Base-by-base conservation (phyloP, 1,139 yeast species). In the Geotrichum fermentans region DNA sequence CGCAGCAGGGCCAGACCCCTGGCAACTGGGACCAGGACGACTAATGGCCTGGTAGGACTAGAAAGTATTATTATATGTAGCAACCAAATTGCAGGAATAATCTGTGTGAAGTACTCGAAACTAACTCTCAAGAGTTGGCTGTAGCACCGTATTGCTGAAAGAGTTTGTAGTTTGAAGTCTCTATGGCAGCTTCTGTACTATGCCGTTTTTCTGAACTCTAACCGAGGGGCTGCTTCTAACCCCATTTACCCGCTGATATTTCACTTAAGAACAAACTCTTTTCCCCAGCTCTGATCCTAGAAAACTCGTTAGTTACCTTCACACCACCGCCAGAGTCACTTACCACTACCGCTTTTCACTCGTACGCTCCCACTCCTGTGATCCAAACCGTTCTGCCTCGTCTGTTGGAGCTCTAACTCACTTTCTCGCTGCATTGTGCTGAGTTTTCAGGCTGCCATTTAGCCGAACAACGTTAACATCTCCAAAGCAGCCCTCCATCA, bases 1-100 rank as follows among this genome's bases (percentile, higher is more conserved):
- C 97, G 47, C 77, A 81, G 60, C 95, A 86, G 64, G 47, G 49
- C 28, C 85, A 82, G 58, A 81, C 83, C 66, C 92, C 94, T 40
- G 96, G 96, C 52, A 90, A 90, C 73, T 90, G 98, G 98, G 98
- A 90, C 66, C 95, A 84, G 70, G 97, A 79, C 53, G 96, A 89
- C 70, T 88, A 72, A 59, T 10, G 11, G 10, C 21, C 17, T n/a
- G 32, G 11, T 8, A 7, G 18, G 28, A 37, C n/a, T 17, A 21
- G 3, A 22, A 7, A 28, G 34, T 24, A 14, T 30, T 11, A 6
- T 30, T 5, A 30, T 30, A 14, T 8, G 11, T 26, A 26, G 30
- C 30, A 8, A 26, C 30, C 13, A 26, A 8, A 30, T 30, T 30
- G 13, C 13, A 30, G 14, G 13, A 30, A 30, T 30, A 17, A 30